Base-by-base conservation (phyloP, 2,329 filamentous ascomycete genomes). In the Exophiala mesophila region DNA sequence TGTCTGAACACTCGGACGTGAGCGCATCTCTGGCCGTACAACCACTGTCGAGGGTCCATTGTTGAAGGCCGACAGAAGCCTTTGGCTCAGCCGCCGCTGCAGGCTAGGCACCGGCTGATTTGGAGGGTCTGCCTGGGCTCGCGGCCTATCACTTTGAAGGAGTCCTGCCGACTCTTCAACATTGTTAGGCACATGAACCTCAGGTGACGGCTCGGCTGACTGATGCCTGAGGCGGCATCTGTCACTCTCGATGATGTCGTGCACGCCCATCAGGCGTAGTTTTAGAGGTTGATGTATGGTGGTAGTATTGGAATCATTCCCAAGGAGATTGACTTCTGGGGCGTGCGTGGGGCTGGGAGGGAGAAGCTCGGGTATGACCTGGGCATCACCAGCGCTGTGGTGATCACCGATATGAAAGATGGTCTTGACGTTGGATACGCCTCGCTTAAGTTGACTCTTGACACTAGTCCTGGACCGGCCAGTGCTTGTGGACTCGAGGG, bases 1-100 rank as follows among this genome's bases (percentile, higher is more conserved):
- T 4, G 50, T 49, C 18, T 55, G 47, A 21, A 54, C 33, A 37
- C 53, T 55, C 9, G 46, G 53, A 21, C 53, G 47, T 20, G 49
- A 44, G 12, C 48, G 37, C 16, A 50, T 23, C 13, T 51, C 45
- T 15, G 51, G 30, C 30, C 49, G 44, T 18, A 38, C 32, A 17
- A 55, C 46, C n/a, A 54, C 49, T n/a, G 53, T 55, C 28, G 48
- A 41, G 26, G 49, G 12, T 23, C 9, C 13, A n/a, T 21, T 46
- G 19, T 39, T 39, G 17, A 53, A 48, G 5, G 47, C 36, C 24
- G 45, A 41, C 13, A 39, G 47, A 24, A 53, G 41, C 35, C 41
- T 53, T 8, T 50, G 44, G 32, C 31, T 44, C 5, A 53, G 35
- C 7, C 38, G 41, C 12, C 28, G 42, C 15, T 48, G 45, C 6